Conservation (phyloP, 2,329 filamentous ascomycete genomes). For the Neofusicoccum ribis region DNA sequence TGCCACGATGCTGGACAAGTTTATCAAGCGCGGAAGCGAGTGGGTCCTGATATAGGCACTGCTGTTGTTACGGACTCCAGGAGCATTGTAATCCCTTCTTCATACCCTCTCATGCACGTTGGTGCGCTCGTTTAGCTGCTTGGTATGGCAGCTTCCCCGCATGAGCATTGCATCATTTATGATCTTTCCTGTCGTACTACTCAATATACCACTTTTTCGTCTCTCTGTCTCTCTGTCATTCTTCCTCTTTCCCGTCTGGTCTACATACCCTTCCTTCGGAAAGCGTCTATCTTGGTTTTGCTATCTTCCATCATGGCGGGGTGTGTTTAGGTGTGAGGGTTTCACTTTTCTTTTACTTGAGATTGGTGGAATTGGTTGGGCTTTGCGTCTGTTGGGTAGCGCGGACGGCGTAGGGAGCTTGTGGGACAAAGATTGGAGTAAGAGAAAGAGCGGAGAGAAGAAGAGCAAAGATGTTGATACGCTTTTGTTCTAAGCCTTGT, state of each 20-base stretch:
- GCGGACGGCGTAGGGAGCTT: conserved; percentile 28
- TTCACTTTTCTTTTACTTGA: conserved; percentile 34
- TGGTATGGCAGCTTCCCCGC: conserved; percentile 20
- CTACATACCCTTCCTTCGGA: conserved; percentile 8
- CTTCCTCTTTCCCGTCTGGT: background rate
- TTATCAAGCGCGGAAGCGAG: conserved; percentile 92
- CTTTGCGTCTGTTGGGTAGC: conserved; percentile 21
- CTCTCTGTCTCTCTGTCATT: conserved; percentile 20
- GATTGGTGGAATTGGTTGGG: conserved; percentile 29
- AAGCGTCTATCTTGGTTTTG: conserved; percentile 16
- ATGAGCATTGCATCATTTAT: conserved; percentile 12
- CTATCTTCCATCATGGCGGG: conserved; percentile 3
- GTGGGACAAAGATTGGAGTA: conserved; percentile 23
- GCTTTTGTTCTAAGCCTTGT: conserved; percentile 21
- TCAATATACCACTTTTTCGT: conserved; percentile 4
- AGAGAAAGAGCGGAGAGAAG: conserved; percentile 32
- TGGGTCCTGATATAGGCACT: conserved; percentile 69
- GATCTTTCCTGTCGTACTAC: conserved; percentile 13
- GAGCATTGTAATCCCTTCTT: conserved; percentile 29
- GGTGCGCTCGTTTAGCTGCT: conserved; percentile 23
- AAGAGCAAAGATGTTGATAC: conserved; percentile 30
- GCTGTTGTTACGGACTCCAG: conserved; percentile 28
- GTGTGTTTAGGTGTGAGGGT: conserved; percentile 24
- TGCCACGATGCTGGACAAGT: conserved; percentile 86
- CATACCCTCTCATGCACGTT: conserved; percentile 29